Conservation (phyloP, 345 rosid genomes). For the Gossypium raimondii region DNA sequence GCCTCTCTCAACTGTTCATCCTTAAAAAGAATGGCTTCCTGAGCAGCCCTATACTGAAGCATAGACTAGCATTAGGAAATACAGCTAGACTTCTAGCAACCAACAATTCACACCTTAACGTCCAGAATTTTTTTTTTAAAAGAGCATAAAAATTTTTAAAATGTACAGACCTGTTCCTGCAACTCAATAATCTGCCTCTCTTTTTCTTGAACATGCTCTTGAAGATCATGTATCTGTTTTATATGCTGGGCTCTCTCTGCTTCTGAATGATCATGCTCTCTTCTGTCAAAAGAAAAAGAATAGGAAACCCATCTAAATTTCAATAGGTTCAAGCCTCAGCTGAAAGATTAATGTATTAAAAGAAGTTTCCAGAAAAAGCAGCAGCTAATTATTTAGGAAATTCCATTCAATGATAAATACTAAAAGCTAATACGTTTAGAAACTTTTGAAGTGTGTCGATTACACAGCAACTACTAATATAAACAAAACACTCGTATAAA, state of each 20-base stretch:
- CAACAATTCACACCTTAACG: neutral
- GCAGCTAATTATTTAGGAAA: neutral
- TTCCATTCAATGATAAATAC: neutral
- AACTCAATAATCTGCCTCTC: conserved; percentile 79
- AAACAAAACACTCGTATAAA: neutral
- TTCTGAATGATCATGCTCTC: conserved; percentile 96
- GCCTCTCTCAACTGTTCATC: conserved; percentile 77
- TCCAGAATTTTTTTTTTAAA: neutral
- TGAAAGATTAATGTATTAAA: neutral
- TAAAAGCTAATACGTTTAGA: neutral
- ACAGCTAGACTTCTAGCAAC: neutral
- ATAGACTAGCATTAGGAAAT: conserved; percentile 21
- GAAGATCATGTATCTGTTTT: conserved; percentile 75
- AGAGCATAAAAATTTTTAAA: neutral
- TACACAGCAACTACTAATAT: neutral
- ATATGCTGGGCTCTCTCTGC: conserved; percentile 84
- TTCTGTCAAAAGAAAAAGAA: conserved; percentile 41
- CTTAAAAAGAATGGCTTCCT: conserved; percentile 71
- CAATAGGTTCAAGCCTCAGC: conserved; percentile 8
- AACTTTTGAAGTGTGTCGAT: neutral
- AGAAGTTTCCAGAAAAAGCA: neutral
- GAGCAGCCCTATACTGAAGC: conserved; percentile 84
- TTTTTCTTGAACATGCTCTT: conserved; percentile 87
- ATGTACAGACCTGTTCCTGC: conserved; percentile 79
- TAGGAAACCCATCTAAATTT: conserved; percentile 13